Base-by-base conservation (phyloP, 345 rosid species). In the Pugionium cornutum region DNA sequence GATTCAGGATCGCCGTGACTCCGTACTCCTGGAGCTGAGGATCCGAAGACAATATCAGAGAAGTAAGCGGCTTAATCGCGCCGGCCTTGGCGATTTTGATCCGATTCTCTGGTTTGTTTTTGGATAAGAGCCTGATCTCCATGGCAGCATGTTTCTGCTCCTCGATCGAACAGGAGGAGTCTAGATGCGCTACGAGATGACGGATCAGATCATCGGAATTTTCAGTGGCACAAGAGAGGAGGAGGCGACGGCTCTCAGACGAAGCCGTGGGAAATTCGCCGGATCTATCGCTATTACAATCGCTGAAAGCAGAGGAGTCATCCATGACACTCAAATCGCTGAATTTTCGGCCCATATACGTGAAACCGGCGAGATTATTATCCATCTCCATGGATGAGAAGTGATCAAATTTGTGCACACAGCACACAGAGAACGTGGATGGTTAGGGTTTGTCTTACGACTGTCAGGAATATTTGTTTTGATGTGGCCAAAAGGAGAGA, bases 271-370 rank as follows among this genome's bases (percentile, higher is more conserved):
- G 65, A 54, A 94, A 94, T 58, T 88, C 96, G 9, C 99, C 99
- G 75, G 99, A 94, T 80, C 89, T 80, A 58, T 94, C 97, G 78
- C 99, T 92, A 79, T 82, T 88, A 73, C 97, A 89, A 46, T 89
- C 96, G 66, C 97, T 88, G 77, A 92, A 92, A 75, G 98, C 89
- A 11, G 90, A 81, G 49, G 92, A 79, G 52, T 70, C 64, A 47
- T 82, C 89, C 56, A 80, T 76, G 68, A 62, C 48, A 62, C 70
- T 68, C 42, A 64, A 51, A 53, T 77, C 82, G 33, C 75, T 67
- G 50, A 76, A 81, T 53, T 63, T 77, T 66, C 75, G 74, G 46
- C 83, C 85, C 78, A 77, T 53, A 47, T 87, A 83, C 3, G 67
- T 62, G 78, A 71, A 81, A 48, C 62, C 76, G 29, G 47, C 61